A percentile compares a stretch with the other conserved stretches of the same genome.
Conservation (phyloP, 495 filamentous ascomycete genomes). For the Hypoxylon trugodes region DNA sequence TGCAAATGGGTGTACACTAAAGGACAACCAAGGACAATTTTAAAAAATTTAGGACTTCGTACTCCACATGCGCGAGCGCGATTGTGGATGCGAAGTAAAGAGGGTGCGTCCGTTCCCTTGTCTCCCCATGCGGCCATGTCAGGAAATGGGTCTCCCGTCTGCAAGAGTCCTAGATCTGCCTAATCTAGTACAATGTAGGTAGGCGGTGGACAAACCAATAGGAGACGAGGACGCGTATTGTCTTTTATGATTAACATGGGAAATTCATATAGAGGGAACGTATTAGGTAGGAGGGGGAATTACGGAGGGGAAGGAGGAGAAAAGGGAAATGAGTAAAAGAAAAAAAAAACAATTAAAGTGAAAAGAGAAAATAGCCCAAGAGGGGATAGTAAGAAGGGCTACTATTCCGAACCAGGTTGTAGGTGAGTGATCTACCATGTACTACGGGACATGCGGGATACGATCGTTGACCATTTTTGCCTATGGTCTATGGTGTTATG, state of each 20-base stretch:
- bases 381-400: too few species aligned
- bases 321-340: neutral
- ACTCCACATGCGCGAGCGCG: neutral
- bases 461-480: constrained; percentile 11
- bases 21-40: too few species aligned
- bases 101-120: neutral
- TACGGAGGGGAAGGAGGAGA: neutral
- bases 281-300: neutral
- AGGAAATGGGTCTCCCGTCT: constrained; percentile 19
- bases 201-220: constrained; percentile 32
- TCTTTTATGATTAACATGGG: constrained; percentile 18
- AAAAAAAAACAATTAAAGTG: constrained; percentile 5
- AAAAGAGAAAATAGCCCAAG: neutral
- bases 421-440: constrained; percentile 37
- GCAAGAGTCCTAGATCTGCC: constrained; percentile 39
- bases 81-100: constrained; percentile 5
- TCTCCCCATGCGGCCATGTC: constrained; percentile 1
- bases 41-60: constrained; percentile 3
- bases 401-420: constrained; percentile 24
- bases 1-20: too few species aligned
- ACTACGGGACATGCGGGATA: constrained; percentile 27
- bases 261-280: constrained; percentile 15
- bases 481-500: constrained; percentile 5
- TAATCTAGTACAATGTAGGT: constrained; percentile 38
- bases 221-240: constrained; percentile 24